phyloP scores from a whole-genome alignment of 2,329 filamentous ascomycete species.

The Aspergillus fijiensis region DNA sequence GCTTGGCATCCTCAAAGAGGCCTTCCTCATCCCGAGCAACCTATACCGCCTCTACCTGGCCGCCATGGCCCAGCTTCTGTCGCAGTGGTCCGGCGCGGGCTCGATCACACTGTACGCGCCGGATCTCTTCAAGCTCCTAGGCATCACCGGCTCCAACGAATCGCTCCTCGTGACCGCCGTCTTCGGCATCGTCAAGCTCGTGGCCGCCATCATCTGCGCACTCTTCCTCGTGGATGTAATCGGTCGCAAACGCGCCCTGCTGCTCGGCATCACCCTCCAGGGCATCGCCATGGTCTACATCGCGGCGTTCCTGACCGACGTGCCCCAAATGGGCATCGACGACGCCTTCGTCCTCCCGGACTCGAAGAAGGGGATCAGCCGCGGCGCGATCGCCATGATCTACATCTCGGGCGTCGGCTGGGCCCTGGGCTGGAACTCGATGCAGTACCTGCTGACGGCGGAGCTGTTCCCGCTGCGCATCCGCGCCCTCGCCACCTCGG shows the following conservation, averaged over 20 bases:
- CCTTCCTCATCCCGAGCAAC: constrained; percentile 67
- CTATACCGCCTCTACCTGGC: constrained; percentile 70
- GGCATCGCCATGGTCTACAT: constrained; percentile 63
- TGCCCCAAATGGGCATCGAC: constrained; percentile 56
- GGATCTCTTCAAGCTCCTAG: constrained; percentile 70
- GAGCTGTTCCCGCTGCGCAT: constrained; percentile 76
- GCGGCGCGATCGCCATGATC: constrained; percentile 68
- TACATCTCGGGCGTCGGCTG: constrained; percentile 68
- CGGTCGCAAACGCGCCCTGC: constrained; percentile 67
- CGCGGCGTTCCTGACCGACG: constrained; percentile 60
- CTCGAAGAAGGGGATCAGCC: constrained; percentile 57
- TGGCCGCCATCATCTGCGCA: constrained; percentile 66
- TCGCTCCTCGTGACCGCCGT: constrained; percentile 71
- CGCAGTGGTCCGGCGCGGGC: constrained; percentile 72
- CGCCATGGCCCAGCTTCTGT: constrained; percentile 67
- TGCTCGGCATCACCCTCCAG: constrained; percentile 61
- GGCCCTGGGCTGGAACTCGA: constrained; percentile 71
- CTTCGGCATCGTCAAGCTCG: constrained; percentile 73
- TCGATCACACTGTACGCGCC: constrained; percentile 76
- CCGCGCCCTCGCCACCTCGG: constrained; percentile 66
- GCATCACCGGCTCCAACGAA: constrained; percentile 66
- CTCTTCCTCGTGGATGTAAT: constrained; percentile 78
- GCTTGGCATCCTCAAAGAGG: constrained; percentile 65
- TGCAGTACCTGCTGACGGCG: constrained; percentile 76
- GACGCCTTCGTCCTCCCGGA: constrained; percentile 50